Conservation (phyloP, 1,139 yeast genomes). For the Pichia sp. region DNA sequence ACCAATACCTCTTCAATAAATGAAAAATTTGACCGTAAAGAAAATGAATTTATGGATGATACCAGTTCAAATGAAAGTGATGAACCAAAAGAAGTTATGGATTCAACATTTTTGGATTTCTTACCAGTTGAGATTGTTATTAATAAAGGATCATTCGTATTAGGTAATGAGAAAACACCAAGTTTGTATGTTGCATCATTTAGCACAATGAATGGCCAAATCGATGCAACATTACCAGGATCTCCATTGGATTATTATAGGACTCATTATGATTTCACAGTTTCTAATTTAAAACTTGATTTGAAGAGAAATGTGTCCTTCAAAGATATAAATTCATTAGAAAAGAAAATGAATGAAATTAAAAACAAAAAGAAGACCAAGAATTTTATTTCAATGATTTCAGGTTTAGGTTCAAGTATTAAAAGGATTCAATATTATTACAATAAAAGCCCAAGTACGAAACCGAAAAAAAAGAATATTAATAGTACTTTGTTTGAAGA, state of each 20-base stretch:
- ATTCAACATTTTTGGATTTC: constrained; percentile 28
- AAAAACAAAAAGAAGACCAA: constrained; percentile 5
- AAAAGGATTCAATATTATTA: not conserved
- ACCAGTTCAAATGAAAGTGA: constrained; percentile 1
- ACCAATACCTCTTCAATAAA: not conserved
- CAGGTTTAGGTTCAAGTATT: constrained; percentile 9
- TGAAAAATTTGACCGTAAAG: not conserved
- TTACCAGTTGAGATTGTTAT: constrained; percentile 26
- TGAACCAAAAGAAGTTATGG: constrained; percentile 10
- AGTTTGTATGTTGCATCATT: constrained; percentile 62
- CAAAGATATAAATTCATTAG: constrained; percentile 24
- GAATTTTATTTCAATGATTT: constrained; percentile 6
- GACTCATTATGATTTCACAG: constrained; percentile 36
- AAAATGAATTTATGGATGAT: not conserved
- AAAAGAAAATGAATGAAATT: constrained; percentile 3
- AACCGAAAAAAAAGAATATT: not conserved
- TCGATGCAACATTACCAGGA: constrained; percentile 52
- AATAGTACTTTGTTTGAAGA: constrained; percentile 20
- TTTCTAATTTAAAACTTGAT: constrained; percentile 49
- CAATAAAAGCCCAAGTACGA: not conserved
- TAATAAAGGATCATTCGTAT: constrained; percentile 62
- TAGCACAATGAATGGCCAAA: constrained; percentile 46
- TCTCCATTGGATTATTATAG: constrained; percentile 52
- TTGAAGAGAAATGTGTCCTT: constrained; percentile 66
- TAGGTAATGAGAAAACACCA: constrained; percentile 78